Base-by-base conservation (phyloP, 768 basidiomycete genomes). In the Pulveroboletus sp. region DNA sequence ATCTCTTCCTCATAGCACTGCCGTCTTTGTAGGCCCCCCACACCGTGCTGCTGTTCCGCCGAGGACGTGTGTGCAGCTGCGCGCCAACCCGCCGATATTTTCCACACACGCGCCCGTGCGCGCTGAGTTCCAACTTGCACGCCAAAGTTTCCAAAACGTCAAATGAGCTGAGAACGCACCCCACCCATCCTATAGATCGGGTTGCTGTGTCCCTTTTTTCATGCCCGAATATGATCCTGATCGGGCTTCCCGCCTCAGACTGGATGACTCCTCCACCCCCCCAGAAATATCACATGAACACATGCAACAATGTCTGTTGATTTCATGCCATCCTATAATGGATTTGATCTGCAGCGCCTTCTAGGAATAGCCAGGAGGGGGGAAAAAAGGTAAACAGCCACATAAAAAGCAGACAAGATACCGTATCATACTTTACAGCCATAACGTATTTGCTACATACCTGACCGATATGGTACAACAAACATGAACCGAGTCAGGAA, bases 401-500 rank as follows among this genome's bases (percentile, higher is more conserved):
- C 41, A 31, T 21, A 38, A 11, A 49, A 24, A 50, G 49, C n/a
- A n/a, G n/a, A n/a, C 56, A 50, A 57, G 45, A 65, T 40, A 41
- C 46, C 37, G 40, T 51, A 53, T 20, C 65, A 55, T 69, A 67
- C 39, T 64, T 67, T 69, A 67, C 68, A 69, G 44, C 43, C 63
- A 67, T 68, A 68, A 68, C 52, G 66, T 67, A 67, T 57, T 50
- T 45, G 67, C 66, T 67, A 67, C 68, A 67, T 62, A 59, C 51
- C 53, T 51, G 48, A 49, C 51, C 43, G 34, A 51, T 49, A 19
- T 36, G 55, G 51, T 60, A 65, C 45, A 57, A 56, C 57, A 64
- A 61, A 54, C 53, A 49, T 57, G 59, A 39, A 47, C 39, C n/a
- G 27, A 47, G 45, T 17, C 47, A 52, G 35, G 34, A 20, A n/a